Base-by-base conservation (phyloP, 768 basidiomycete species). In the Kwoniella botswanensis region DNA sequence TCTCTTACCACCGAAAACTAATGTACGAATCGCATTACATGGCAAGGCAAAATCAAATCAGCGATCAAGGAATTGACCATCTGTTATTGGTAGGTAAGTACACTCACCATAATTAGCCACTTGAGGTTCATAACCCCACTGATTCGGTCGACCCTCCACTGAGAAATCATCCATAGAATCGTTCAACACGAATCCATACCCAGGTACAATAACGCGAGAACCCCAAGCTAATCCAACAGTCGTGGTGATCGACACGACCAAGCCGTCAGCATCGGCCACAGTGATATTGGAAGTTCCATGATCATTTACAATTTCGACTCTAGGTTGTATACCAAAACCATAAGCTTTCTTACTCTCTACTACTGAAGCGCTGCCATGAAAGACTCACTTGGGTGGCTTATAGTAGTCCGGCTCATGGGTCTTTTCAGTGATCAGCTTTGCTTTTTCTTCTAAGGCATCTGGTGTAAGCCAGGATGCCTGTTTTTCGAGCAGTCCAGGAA, bases 121-220 rank as follows among this genome's bases (percentile, higher is more conserved):
- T 7, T 70, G 65, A 0, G 76, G 76, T 60, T 74, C 78, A 52
- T 79, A 81, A 4, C 78, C 80, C 17, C 73, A 74, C 21, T 63
- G 67, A 70, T 81, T 81, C 2, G 72, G 57, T 50, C 71, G 55
- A 3, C 76, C 78, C 54, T 76, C 63, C 15, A 78, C 68, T 1
- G 76, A 78, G 60, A 81, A 81, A 63, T 81, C 80, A 46, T 79
- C 76, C 78, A 79, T 77, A 9, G 73, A 74, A 54, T 81, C 75
- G 59, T 81, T 81, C 43, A 81, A 69, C 5, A 81, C 71, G 42
- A 81, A 70, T 29, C 80, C 80, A 46, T 61, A 76, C 4, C 63
- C 72, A 4, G 76, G 76, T 15, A 79, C 80, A 55, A 79, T 77
- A 44, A 81, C 79, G 44, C 65, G 63, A 21, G 75, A 77, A 15